A percentile compares a stretch with the other conserved stretches of the same genome.
These are phyloP conservation scores for Penicillium janthinellum DNA, from an alignment of 2,329 filamentous ascomycete genomes.

Conservation along the genomic window DNA sequence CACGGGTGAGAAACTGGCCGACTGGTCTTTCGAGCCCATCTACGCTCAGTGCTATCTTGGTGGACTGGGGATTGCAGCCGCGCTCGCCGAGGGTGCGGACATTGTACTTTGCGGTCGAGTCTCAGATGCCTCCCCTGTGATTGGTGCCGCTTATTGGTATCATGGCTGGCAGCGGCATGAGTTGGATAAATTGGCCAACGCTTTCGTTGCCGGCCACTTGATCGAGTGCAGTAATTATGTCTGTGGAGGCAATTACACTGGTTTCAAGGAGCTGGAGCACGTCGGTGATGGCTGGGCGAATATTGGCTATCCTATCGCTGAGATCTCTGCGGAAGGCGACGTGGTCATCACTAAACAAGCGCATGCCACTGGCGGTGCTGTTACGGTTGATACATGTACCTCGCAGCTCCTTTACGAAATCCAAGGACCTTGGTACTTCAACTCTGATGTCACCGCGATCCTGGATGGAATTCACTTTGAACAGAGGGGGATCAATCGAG, in stretches of 20 bases:
- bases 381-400: constrained; percentile 54
- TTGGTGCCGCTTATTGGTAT: constrained; percentile 48
- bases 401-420: constrained; percentile 59
- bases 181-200: constrained; percentile 43
- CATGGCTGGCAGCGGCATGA: constrained; percentile 45
- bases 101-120: constrained; percentile 51
- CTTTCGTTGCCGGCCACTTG: constrained; percentile 43
- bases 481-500: constrained; percentile 52
- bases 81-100: constrained; percentile 45
- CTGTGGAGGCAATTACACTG: constrained; percentile 48
- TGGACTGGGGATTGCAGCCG: constrained; percentile 43
- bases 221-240: constrained; percentile 48
- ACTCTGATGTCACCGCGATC: constrained; percentile 59
- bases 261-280: constrained; percentile 42
- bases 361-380: constrained; percentile 39
- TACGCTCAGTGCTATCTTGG: constrained; percentile 42
- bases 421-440: constrained; percentile 59
- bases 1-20: constrained; percentile 34
- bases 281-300: constrained; percentile 45
- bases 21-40: constrained; percentile 41
- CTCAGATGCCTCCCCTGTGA: constrained; percentile 48
- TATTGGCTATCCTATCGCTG: constrained; percentile 51
- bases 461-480: constrained; percentile 56
- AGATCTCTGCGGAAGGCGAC: constrained; percentile 45
- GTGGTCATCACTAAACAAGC: constrained; percentile 50